Evolutionary conservation across 2,329 filamentous ascomycete species (phyloP), one percentile per base, ranked within the genome.

Genomic region (Xylariaceae sp.): DNA sequence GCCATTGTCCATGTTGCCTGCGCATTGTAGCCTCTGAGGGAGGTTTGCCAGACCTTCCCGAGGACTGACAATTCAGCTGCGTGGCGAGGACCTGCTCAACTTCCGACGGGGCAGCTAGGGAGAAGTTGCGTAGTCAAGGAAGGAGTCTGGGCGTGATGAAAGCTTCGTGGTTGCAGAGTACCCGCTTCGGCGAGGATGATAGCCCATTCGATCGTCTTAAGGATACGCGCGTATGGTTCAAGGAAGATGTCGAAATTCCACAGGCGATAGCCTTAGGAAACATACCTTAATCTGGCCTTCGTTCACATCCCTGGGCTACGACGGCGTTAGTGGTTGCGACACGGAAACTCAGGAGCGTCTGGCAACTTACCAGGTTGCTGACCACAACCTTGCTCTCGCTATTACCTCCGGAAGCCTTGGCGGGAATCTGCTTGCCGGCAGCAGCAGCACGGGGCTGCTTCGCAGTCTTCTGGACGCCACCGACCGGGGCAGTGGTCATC

Each of bases 211-310:
- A 48, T 50, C 49, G 51, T 45, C n/a, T 41, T 37, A 39, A 48
- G 39, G 38, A 40, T 51, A 52, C 45, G 47, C 47, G 52, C 49
- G 47, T 45, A 47, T 46, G 51, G 49, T 54, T 51, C 43, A 52
- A 52, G 50, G 55, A 60, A 67, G 58, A 66, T 68, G 76, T 75
- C 78, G 67, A 73, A 78, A 80, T 72, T 77, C 78, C 77, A 72
- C 74, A 70, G 77, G 70, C 65, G 57, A 63, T 57, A 67, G 76
- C 80, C 80, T 81, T 72, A 83, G 77, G 88, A 83, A 88, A 98
- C 92, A 93, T 98, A 98, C 92, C 92, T 98, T 96, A 72, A 98
- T 93, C 80, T 93, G 86, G 70, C 70, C 71, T 76, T 96, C 90
- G 68, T 80, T 86, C 65, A 98, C 88, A 79, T 98, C 92, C 71